Percentiles rank a stretch among this genome's conserved stretches.
Evolutionary conservation across 139 green algal species (phyloP).

Genomic region (Diplosphaera chodatii): DNA sequence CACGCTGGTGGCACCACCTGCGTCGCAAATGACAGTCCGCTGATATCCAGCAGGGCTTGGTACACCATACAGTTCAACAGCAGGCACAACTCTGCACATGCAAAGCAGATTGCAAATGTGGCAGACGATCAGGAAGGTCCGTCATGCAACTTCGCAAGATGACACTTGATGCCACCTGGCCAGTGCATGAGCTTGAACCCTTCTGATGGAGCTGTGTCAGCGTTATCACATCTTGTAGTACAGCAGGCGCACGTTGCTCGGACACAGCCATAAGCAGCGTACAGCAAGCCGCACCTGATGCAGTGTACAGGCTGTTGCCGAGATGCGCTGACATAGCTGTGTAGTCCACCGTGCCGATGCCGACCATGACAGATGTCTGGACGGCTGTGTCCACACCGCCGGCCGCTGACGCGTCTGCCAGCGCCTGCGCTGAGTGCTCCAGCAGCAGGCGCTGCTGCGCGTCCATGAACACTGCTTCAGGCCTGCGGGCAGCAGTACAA

Average conservation of each 20-base stretch:
- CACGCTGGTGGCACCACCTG: constrained; percentile 62
- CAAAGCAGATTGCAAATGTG: no score
- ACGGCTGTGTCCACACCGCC: neutral
- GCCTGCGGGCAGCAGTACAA: neutral
- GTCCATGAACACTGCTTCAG: constrained; percentile 48
- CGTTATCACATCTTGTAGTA: no score
- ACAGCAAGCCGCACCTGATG: constrained; percentile 1
- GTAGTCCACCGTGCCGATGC: constrained; percentile 36
- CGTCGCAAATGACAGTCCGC: no score
- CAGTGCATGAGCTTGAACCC: no score
- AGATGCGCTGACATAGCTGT: constrained; percentile 8
- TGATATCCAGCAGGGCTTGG: no score
- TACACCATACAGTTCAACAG: no score
- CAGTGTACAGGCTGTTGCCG: constrained; percentile 17
- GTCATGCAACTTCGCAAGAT: no score
- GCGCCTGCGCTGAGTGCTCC: constrained; percentile 20
- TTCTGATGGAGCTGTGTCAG: no score
- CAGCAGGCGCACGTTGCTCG: neutral
- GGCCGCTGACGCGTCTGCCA: neutral
- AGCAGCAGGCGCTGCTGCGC: constrained; percentile 72
- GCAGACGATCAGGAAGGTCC: no score
- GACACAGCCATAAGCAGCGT: no score
- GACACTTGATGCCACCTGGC: no score
- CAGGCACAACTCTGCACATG: no score
- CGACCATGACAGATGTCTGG: constrained; percentile 20